Conservation (phyloP, 352 stramenopile genomes). For the Phytophthora litchii region DNA sequence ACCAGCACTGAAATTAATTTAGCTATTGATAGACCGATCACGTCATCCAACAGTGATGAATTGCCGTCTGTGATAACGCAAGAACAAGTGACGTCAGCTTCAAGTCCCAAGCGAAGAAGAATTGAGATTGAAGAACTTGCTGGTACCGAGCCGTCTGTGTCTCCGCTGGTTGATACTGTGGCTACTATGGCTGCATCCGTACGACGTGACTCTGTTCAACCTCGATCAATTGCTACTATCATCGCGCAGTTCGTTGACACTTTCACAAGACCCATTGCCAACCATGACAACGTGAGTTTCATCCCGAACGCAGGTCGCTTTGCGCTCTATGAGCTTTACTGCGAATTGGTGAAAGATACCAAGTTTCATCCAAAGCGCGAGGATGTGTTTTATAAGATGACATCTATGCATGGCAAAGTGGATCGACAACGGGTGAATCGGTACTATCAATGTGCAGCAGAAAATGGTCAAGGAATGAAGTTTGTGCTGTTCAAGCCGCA, state of each 20-base stretch:
- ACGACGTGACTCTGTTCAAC: neutral
- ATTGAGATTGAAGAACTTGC: slow-evolving; percentile 9
- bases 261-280: slow-evolving; percentile 56
- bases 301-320: slow-evolving; percentile 56
- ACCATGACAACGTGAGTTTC: slow-evolving; percentile 68
- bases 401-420: slow-evolving; percentile 59
- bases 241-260: slow-evolving; percentile 55
- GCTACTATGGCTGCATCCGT: neutral
- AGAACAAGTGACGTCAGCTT: slow-evolving; percentile 15
- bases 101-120: slow-evolving; percentile 25
- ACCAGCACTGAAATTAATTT: neutral
- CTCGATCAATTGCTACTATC: slow-evolving; percentile 35
- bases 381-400: slow-evolving; percentile 73
- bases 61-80: slow-evolving; percentile 8
- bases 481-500: slow-evolving; percentile 51
- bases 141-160: neutral
- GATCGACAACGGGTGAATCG: slow-evolving; percentile 60
- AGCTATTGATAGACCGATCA: slow-evolving; percentile 7
- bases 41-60: slow-evolving; percentile 10
- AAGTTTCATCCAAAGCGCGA: slow-evolving; percentile 49
- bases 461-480: slow-evolving; percentile 16
- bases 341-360: slow-evolving; percentile 36
- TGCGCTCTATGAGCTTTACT: slow-evolving; percentile 55
- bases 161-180: neutral
- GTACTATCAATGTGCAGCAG: slow-evolving; percentile 40